phyloP scores from a whole-genome alignment of 2,329 filamentous ascomycete species.

The Fusarium virguliforme region DNA sequence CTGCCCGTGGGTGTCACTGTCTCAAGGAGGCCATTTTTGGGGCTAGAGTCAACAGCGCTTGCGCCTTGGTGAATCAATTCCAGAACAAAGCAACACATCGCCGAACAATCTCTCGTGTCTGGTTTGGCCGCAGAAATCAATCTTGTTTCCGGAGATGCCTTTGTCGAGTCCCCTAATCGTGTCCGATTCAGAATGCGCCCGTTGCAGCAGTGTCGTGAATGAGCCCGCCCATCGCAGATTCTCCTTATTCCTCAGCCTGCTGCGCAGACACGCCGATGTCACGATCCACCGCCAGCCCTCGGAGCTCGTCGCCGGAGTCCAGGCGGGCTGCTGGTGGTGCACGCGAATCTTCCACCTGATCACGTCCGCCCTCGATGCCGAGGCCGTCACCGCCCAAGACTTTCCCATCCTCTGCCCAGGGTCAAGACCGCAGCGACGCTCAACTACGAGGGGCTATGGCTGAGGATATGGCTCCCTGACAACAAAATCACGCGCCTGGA shows the following conservation, averaged over 20 bases:
- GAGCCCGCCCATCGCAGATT: neutral
- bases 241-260: neutral
- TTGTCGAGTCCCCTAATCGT: neutral
- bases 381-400: neutral
- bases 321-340: neutral
- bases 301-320: neutral
- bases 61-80: neutral
- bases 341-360: neutral
- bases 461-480: neutral
- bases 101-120: neutral
- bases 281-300: neutral
- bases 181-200: neutral
- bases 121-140: neutral
- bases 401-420: neutral
- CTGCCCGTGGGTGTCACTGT: neutral
- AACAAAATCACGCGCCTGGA: neutral
- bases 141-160: fast-evolving
- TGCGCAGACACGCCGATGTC: neutral
- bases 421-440: neutral
- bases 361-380: neutral
- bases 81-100: neutral
- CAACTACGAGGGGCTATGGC: neutral
- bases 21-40: neutral
- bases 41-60: neutral
- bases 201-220: neutral